Conservation (phyloP, 2,329 filamentous ascomycete genomes). For the Penicillium sp. region DNA sequence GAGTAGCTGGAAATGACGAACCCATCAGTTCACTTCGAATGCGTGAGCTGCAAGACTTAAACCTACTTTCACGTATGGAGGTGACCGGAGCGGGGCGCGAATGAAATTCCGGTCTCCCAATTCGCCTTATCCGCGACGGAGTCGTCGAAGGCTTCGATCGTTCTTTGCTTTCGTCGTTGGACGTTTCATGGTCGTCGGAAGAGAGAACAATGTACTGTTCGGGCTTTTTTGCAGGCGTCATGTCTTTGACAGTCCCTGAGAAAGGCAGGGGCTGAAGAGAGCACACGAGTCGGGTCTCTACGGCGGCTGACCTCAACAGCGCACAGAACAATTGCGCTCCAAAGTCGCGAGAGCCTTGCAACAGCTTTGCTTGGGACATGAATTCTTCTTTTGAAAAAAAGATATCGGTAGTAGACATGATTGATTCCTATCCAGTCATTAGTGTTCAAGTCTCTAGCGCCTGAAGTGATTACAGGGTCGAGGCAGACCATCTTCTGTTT, state of each 20-base stretch:
- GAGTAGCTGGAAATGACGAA: slow-evolving; percentile 37
- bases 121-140: slow-evolving; percentile 22
- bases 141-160: slow-evolving; percentile 9
- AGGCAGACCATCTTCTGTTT: slow-evolving; percentile 45
- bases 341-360: slow-evolving; percentile 80
- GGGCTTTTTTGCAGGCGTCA: slow-evolving; percentile 39
- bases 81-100: slow-evolving; percentile 15
- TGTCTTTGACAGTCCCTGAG: slow-evolving; percentile 41
- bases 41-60: neutral
- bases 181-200: slow-evolving; percentile 29
- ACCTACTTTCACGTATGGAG: slow-evolving; percentile 14
- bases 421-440: slow-evolving; percentile 42
- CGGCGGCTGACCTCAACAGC: slow-evolving; percentile 71
- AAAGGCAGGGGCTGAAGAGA: slow-evolving; percentile 81
- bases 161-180: slow-evolving; percentile 23
- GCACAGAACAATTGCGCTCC: slow-evolving; percentile 89
- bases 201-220: slow-evolving; percentile 34
- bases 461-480: slow-evolving; percentile 10
- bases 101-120: slow-evolving; percentile 34
- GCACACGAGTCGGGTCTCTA: slow-evolving; percentile 77
- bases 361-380: slow-evolving; percentile 57
- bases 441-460: slow-evolving; percentile 1
- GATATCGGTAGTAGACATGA: slow-evolving; percentile 60
- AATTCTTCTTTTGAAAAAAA: slow-evolving; percentile 69
- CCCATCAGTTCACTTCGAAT: slow-evolving; percentile 10